Evolutionary conservation across 2,329 filamentous ascomycete genomes (phyloP), one percentile per base, ranked within the genome.

Genomic region (Cladorrhinum sp.): DNA sequence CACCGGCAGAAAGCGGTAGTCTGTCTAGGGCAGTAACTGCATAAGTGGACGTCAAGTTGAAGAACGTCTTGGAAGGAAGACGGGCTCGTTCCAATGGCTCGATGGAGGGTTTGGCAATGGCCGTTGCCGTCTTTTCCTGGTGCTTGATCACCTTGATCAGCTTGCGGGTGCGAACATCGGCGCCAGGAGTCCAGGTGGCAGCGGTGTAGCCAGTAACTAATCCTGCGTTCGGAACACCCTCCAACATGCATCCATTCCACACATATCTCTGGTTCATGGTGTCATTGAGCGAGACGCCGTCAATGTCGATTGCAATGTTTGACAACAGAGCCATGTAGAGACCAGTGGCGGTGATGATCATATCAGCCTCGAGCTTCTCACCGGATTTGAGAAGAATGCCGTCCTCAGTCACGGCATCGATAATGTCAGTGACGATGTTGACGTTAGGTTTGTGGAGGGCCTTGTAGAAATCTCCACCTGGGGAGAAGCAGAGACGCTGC

Each of bases 401-500:
- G 6, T 75, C 73, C 2, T 74, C 67, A 0, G 79, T 83, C 2
- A 85, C 78, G 0, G 74, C 79, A 20, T 80, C 74, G 66, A 88
- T 84, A 0, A 71, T 75, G 58, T 80, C 82, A 0, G 83, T 86
- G 1, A 81, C 77, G 2, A 86, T 70, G 30, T 77, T 71, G 1
- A 75, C 73, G 59, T 82, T 82, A 1, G 75, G 73, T 1, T 69
- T 71, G 55, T 76, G 75, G 2, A 86, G 65, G 0, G 80, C 76
- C 51, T 78, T 70, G 73, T 80, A 86, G 67, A 86, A 86, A 67
- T 86, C 83, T 9, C 79, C 82, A 55, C 82, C 77, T 0, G 80
- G 81, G 18, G 74, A 87, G 62, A 91, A 77, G 68, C 91, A 95
- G 7, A 95, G 76, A 0, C 92, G 84, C 72, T 96, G 91, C 58